phyloP scores from a whole-genome alignment of 176 grass and related monocot species.

The Metroxylon sagu region DNA sequence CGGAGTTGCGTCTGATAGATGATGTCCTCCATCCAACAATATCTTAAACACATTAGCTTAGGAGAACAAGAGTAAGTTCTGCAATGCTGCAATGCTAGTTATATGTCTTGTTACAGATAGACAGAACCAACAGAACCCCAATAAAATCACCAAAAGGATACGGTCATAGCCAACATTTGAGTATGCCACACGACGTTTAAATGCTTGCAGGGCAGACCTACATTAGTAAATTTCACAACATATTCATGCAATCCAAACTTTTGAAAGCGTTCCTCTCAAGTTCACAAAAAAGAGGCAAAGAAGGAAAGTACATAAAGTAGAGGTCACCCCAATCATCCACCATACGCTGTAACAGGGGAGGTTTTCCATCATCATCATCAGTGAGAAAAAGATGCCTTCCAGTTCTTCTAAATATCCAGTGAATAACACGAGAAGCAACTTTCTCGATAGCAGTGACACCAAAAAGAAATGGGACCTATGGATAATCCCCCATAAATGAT shows the following conservation, averaged over 20 bases:
- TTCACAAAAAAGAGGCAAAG: no score
- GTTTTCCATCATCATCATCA: slow-evolving; percentile 71
- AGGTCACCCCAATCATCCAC: slow-evolving; percentile 59
- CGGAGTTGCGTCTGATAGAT: slow-evolving; percentile 79
- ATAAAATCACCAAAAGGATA: slow-evolving; percentile 46
- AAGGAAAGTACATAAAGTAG: slow-evolving; percentile 59
- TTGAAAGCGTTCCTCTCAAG: no score
- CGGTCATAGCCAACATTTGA: slow-evolving; percentile 85
- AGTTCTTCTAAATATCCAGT: slow-evolving; percentile 91
- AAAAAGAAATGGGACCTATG: slow-evolving; percentile 96
- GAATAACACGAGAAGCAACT: slow-evolving; percentile 71
- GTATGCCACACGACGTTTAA: slow-evolving; percentile 78
- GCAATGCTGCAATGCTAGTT: slow-evolving; percentile 7
- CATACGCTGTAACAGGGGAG: slow-evolving; percentile 80
- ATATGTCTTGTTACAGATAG: slow-evolving; percentile 5
- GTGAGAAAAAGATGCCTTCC: slow-evolving; percentile 91
- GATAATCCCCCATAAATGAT: not conserved
- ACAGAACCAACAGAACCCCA: not conserved
- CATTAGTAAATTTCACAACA: slow-evolving; percentile 27
- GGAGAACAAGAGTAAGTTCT: slow-evolving; percentile 22
- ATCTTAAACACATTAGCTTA: slow-evolving; percentile 50
- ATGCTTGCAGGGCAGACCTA: slow-evolving; percentile 78
- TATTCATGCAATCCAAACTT: slow-evolving; percentile 2
- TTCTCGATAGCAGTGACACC: slow-evolving; percentile 77
- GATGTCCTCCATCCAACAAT: slow-evolving; percentile 98